Conservation (phyloP, 2,329 filamentous ascomycete species). For the Sporothrix brunneoviolacea region DNA sequence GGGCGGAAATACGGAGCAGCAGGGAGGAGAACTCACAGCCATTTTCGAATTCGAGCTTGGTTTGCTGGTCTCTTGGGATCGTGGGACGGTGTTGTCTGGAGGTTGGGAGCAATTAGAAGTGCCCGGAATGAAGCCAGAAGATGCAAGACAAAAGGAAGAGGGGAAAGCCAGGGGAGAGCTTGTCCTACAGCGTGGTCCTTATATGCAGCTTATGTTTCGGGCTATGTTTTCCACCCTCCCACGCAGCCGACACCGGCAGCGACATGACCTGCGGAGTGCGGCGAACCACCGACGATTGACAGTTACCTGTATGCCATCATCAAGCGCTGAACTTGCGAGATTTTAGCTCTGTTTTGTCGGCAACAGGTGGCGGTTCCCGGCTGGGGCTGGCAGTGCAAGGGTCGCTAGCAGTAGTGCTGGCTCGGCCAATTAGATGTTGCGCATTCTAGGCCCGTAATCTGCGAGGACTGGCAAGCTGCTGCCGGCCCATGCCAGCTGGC, state of each 20-base stretch:
- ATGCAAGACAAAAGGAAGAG: no score
- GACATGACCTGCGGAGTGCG: no score
- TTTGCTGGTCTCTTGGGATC: no score
- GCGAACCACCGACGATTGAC: no score
- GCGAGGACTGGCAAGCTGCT: neutral
- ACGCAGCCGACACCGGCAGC: neutral
- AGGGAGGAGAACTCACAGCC: no score
- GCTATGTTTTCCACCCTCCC: no score
- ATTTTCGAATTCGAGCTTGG: no score
- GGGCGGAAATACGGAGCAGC: no score
- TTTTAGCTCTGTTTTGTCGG: neutral
- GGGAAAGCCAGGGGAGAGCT: neutral
- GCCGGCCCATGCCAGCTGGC: constrained; percentile 10
- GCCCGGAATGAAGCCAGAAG: neutral
- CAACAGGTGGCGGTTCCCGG: neutral
- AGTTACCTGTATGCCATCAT: constrained; percentile 11
- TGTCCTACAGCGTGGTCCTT: neutral
- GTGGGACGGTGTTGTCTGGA: no score
- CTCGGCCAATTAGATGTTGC: constrained; percentile 5
- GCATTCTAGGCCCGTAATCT: constrained; percentile 4
- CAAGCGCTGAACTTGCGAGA: constrained; percentile 1
- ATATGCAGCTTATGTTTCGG: neutral
- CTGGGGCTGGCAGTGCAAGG: no score
- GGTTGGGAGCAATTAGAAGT: no score
- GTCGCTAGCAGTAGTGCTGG: neutral